Conservation (phyloP, 768 basidiomycete species). For the Rhizopogon salebrosus region DNA sequence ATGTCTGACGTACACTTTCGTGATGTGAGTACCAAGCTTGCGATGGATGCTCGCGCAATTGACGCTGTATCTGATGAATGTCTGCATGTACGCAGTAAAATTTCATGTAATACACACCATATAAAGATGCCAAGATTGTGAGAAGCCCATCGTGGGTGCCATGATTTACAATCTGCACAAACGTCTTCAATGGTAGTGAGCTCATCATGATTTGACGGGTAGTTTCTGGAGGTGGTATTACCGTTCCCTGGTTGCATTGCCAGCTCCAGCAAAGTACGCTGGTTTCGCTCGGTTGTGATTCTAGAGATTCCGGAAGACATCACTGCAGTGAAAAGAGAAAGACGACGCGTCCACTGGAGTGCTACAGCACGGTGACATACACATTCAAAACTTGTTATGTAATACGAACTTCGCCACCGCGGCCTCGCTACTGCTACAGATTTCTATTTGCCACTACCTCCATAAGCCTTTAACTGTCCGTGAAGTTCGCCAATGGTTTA, state of each 20-base stretch:
- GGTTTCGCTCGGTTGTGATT: conserved; percentile 60
- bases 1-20: conserved; percentile 71
- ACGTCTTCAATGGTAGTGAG: conserved; percentile 45
- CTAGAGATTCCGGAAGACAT: conserved; percentile 42
- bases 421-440: too few species aligned
- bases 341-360: too few species aligned
- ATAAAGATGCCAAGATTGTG: conserved; percentile 86
- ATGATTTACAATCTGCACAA: conserved; percentile 91
- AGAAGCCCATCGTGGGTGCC: conserved; percentile 85
- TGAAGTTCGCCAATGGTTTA: neutral
- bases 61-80: conserved; percentile 41
- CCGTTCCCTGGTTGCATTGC: conserved; percentile 77
- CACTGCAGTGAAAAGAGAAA: neutral
- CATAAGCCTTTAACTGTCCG: too few species aligned
- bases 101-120: conserved; percentile 45
- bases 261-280: conserved; percentile 63
- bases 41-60: conserved; percentile 90
- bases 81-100: conserved; percentile 1
- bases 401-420: neutral
- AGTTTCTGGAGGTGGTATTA: conserved; percentile 19
- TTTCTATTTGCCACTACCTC: neutral
- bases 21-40: conserved; percentile 90
- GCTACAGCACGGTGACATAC: conserved; percentile 1
- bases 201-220: conserved; percentile 5
- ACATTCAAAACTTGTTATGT: too few species aligned